A percentile compares a stretch with the other conserved stretches of the same genome.
These are phyloP conservation scores for Chaetomium sp. DNA, from an alignment of 2,329 filamentous ascomycete genomes.

Conservation along the genomic window DNA sequence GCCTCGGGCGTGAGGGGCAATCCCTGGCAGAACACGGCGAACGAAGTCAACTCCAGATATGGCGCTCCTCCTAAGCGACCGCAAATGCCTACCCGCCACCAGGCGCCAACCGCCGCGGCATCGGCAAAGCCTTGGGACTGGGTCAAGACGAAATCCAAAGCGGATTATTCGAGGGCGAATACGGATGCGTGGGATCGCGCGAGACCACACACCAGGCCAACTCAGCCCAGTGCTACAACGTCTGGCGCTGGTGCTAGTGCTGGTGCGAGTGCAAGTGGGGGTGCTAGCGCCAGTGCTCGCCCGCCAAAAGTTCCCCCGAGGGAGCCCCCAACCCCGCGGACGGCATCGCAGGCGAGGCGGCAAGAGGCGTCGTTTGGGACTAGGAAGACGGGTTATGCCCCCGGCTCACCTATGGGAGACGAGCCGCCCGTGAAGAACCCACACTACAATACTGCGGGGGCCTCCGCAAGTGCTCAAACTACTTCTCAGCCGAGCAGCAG, in stretches of 20 bases:
- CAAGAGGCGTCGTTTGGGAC: slow-evolving; percentile 50
- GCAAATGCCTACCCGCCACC: slow-evolving; percentile 21
- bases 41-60: slow-evolving; percentile 33
- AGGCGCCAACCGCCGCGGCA: slow-evolving; percentile 19
- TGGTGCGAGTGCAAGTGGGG: too few species aligned
- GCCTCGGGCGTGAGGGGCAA: slow-evolving; percentile 52
- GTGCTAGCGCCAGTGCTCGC: slow-evolving; percentile 25
- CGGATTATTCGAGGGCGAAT: slow-evolving; percentile 14
- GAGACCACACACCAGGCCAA: slow-evolving; percentile 14
- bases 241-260: slow-evolving; percentile 23
- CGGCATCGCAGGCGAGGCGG: slow-evolving; percentile 47
- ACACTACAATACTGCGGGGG: slow-evolving; percentile 37
- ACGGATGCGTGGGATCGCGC: slow-evolving; percentile 23
- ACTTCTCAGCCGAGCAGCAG: slow-evolving; percentile 19
- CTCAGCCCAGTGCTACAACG: slow-evolving; percentile 28
- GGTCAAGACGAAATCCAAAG: slow-evolving; percentile 15
- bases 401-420: slow-evolving; percentile 44
- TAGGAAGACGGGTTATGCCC: slow-evolving; percentile 44
- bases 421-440: slow-evolving; percentile 47
- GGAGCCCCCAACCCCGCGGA: slow-evolving; percentile 39
- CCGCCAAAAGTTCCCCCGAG: slow-evolving; percentile 4
- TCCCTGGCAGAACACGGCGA: slow-evolving; percentile 46
- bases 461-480: slow-evolving; percentile 2
- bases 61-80: slow-evolving; percentile 35
- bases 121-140: slow-evolving; percentile 23